Conservation (phyloP, 345 rosid species). For the Noccaea bulbosa region DNA sequence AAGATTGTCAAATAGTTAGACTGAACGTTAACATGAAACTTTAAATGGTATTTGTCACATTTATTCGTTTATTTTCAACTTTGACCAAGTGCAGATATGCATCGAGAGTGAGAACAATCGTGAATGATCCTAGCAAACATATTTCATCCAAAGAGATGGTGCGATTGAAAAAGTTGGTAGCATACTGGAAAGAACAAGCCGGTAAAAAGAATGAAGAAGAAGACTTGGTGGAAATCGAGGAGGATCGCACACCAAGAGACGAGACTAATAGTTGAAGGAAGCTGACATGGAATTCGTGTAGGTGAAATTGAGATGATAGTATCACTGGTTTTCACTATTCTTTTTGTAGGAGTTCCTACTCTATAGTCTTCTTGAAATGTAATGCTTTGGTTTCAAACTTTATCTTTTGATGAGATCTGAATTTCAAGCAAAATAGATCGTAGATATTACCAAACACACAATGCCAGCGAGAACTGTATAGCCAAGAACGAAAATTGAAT, state of each 20-base stretch:
- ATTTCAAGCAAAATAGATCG: background rate
- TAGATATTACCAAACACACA: background rate
- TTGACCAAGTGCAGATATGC: slow-evolving; percentile 63
- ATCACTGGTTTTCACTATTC: slow-evolving; percentile 16
- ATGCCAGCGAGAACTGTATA: background rate
- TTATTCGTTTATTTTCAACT: background rate
- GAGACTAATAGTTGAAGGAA: slow-evolving; percentile 55
- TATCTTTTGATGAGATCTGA: background rate
- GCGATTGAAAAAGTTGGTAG: slow-evolving; percentile 80
- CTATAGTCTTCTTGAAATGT: background rate
- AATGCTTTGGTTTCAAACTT: background rate
- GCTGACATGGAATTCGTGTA: slow-evolving; percentile 20
- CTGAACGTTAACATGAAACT: background rate
- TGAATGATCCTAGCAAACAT: slow-evolving; percentile 90
- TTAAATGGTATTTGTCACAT: background rate
- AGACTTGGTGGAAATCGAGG: slow-evolving; percentile 83
- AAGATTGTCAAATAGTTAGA: background rate
- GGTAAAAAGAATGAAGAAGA: slow-evolving; percentile 76
- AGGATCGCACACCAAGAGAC: slow-evolving; percentile 55
- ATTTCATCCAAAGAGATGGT: slow-evolving; percentile 82
- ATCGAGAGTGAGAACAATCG: slow-evolving; percentile 85
- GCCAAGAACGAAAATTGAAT: background rate
- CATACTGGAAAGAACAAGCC: slow-evolving; percentile 93
- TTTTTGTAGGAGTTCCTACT: slow-evolving; percentile 32
- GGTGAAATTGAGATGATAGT: slow-evolving; percentile 16